These are phyloP conservation scores for Platanthera zijinensis DNA, from an alignment of 106 monocot species.

Conservation along the genomic window DNA sequence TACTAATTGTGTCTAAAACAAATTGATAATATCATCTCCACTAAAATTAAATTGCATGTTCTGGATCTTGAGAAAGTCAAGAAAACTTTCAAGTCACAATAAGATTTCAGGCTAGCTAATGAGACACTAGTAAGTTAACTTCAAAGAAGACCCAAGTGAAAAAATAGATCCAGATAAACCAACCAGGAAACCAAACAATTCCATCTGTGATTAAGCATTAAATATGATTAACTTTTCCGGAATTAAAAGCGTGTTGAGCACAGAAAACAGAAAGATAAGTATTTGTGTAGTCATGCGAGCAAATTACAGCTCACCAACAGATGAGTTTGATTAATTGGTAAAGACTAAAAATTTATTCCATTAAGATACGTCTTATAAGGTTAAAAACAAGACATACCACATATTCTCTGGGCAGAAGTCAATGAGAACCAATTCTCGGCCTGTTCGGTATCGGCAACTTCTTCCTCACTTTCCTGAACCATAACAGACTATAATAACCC, in stretches of 20 bases:
- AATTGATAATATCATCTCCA: too few species aligned
- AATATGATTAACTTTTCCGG: too few species aligned
- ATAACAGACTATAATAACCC: neutral
- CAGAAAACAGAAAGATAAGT: neutral
- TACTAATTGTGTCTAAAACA: too few species aligned
- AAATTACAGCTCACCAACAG: neutral
- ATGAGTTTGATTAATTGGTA: neutral
- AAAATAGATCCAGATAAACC: too few species aligned
- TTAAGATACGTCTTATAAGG: neutral
- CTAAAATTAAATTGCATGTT: too few species aligned
- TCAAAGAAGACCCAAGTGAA: too few species aligned
- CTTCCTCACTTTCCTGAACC: constrained; percentile 97
- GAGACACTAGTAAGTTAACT: too few species aligned
- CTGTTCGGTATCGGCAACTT: constrained; percentile 94
- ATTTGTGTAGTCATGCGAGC: neutral
- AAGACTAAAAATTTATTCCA: neutral
- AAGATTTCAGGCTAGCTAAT: too few species aligned
- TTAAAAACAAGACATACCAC: constrained; percentile 39
- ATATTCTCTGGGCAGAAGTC: constrained; percentile 96
- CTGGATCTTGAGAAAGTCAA: too few species aligned
- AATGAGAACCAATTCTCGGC: constrained; percentile 99
- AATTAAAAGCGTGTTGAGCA: neutral
- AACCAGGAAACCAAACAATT: too few species aligned
- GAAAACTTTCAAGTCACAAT: too few species aligned
- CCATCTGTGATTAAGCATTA: too few species aligned